These are phyloP conservation scores for Collybia mongolica DNA, from an alignment of 768 basidiomycete genomes.

Conservation along the genomic window DNA sequence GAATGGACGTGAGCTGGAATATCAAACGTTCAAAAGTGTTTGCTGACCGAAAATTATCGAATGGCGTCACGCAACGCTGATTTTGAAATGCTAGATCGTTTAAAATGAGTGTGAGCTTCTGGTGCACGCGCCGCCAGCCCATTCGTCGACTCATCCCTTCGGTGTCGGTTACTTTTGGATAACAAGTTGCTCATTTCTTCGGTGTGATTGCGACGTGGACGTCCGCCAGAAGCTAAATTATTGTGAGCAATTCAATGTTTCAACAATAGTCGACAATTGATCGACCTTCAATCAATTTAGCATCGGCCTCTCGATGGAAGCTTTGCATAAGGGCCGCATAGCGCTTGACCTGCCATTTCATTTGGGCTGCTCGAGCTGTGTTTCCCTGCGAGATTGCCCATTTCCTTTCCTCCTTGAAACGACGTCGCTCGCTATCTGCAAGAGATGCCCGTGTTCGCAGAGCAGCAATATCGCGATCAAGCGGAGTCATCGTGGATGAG, in stretches of 20 bases:
- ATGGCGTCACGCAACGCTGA: slow-evolving; percentile 30
- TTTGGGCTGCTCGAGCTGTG: slow-evolving; percentile 67
- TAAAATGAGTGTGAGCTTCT: slow-evolving; percentile 9
- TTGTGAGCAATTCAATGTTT: not conserved
- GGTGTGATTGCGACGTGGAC: slow-evolving; percentile 16
- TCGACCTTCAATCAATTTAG: slow-evolving; percentile 63
- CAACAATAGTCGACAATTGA: slow-evolving; percentile 1
- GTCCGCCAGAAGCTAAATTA: slow-evolving; percentile 12
- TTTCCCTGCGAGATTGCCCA: slow-evolving; percentile 86
- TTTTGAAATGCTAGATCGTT: slow-evolving; percentile 19
- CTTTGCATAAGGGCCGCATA: slow-evolving; percentile 80
- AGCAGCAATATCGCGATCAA: slow-evolving; percentile 73
- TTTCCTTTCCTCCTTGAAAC: slow-evolving; percentile 83
- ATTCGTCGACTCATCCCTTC: slow-evolving; percentile 13
- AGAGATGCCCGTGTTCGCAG: slow-evolving; percentile 76
- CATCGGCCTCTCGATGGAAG: slow-evolving; percentile 76
- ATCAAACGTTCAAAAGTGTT: no score
- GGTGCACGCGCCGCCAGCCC: slow-evolving; percentile 1
- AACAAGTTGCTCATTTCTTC: slow-evolving; percentile 21
- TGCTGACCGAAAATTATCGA: slow-evolving; percentile 21
- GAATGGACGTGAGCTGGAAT: not conserved
- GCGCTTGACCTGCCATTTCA: slow-evolving; percentile 82
- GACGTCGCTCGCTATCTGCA: slow-evolving; percentile 79
- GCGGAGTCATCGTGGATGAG: slow-evolving; percentile 50
- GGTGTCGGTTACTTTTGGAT: slow-evolving; percentile 13